Base-by-base conservation (phyloP, 768 basidiomycete species). In the Rubroboletus satanas region DNA sequence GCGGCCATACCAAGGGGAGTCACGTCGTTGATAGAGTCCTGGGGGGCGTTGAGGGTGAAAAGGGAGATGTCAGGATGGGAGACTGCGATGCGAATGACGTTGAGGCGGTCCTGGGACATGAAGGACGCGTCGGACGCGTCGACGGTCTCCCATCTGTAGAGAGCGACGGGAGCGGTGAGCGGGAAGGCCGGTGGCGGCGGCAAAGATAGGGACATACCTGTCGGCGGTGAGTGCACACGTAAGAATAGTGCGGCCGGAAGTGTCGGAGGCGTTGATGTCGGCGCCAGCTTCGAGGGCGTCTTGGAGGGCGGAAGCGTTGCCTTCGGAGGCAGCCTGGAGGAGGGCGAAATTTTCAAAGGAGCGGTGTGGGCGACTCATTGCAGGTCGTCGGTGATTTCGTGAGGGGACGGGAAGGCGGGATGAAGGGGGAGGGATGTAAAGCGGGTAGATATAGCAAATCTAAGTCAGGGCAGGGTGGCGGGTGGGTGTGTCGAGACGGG, bases 1-100 rank as follows among this genome's bases (percentile, higher is more conserved):
- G 88, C 83, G 7, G 88, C 87, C 76, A 89, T 83, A 5, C 87
- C 84, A 15, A 92, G 78, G 11, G 88, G 88, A 1, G 87, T 86
- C 8, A 88, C 87, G 33, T 88, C 87, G 50, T 82, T 83, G 75
- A 86, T 82, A 2, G 82, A 79, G 56, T 75, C 73, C 49, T 86
- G 85, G 0, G 88, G 84, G n/a, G 84, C 82, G 66, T 92, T 91
- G 39, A 92, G 73, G 17, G 86, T 84, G 65, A 79, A 79, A 14
- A 92, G 74, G 10, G 87, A 84, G 12, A 85, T 78, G 45, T 83
- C 75, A 2, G 79, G 77, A 53, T 83, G 83, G 9, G 67, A 70
- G 15, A 84, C 70, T 26, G 90, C 73, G 17, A 77, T 73, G 52
- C 78, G 79, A 53, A 91, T 79, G 42, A 81, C 76, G 41, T 77